Conservation (phyloP, 2,329 filamentous ascomycete genomes). For the Claviceps arundinis region DNA sequence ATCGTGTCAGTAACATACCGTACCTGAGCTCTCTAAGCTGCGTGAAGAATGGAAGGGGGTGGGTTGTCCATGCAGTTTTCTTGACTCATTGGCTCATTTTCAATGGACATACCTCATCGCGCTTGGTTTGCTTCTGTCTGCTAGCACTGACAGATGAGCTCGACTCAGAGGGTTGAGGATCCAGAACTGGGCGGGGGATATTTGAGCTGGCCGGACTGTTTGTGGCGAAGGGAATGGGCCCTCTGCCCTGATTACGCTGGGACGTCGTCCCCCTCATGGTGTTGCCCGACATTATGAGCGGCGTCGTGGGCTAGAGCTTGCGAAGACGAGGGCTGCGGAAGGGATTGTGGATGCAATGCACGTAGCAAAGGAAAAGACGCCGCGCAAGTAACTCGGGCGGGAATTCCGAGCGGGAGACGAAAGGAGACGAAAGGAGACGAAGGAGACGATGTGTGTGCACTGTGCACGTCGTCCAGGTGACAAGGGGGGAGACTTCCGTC, state of each 20-base stretch:
- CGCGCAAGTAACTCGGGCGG: not conserved
- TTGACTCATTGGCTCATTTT: not conserved
- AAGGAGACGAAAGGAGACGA: not conserved
- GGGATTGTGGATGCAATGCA: not conserved
- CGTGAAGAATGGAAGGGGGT: no score
- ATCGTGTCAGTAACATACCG: constrained; percentile 1
- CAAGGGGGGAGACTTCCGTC: not conserved
- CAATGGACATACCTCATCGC: constrained; percentile 75
- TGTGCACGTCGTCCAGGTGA: constrained; percentile 8
- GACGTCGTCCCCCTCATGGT: constrained; percentile 57
- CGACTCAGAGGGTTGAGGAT: constrained; percentile 45
- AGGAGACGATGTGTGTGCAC: not conserved
- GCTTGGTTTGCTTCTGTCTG: constrained; percentile 89
- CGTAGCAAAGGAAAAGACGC: not conserved
- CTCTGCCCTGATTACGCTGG: constrained; percentile 45
- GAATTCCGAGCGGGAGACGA: not conserved
- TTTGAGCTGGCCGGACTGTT: constrained; percentile 48
- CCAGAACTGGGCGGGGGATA: constrained; percentile 62
- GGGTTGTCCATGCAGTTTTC: not conserved
- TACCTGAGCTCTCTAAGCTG: not conserved
- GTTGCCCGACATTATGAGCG: constrained; percentile 37
- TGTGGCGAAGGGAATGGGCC: constrained; percentile 42
- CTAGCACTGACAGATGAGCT: constrained; percentile 75
- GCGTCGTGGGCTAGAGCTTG: not conserved
- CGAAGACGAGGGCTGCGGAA: not conserved